phyloP scores from a whole-genome alignment of 495 filamentous ascomycete species.

The Cercophora sp. region DNA sequence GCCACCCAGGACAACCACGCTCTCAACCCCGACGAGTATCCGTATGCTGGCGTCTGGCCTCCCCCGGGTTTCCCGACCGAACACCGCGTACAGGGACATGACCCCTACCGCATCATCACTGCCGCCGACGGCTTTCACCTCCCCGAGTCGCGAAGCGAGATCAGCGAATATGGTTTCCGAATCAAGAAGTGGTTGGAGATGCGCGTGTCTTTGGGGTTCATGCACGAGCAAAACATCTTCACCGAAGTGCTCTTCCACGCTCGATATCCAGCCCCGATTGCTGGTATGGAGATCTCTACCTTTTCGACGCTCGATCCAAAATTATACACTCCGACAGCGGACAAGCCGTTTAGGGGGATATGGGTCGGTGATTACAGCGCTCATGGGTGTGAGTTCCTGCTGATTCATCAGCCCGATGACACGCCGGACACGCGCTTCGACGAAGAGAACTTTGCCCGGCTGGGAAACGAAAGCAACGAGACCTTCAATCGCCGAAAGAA shows the following conservation, averaged over 20 bases:
- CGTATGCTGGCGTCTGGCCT: constrained; percentile 64
- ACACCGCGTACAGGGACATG: too few relatives aligned
- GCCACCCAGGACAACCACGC: constrained; percentile 21
- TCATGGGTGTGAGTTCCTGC: constrained; percentile 85
- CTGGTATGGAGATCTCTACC: too few relatives aligned
- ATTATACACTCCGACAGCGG: constrained; percentile 70
- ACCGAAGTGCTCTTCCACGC: constrained; percentile 53
- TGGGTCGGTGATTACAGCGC: constrained; percentile 89
- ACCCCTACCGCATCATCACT: too few relatives aligned
- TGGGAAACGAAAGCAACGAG: constrained; percentile 35
- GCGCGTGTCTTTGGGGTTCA: too few relatives aligned
- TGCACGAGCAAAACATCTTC: constrained; percentile 6
- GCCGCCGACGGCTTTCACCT: too few relatives aligned
- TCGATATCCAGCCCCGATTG: too few relatives aligned
- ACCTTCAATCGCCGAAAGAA: constrained; percentile 28
- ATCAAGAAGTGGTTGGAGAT: not conserved
- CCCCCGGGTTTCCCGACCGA: constrained; percentile 41
- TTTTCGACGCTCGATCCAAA: constrained; percentile 69
- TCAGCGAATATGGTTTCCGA: not conserved
- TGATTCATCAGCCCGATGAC: constrained; percentile 67
- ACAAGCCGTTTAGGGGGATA: constrained; percentile 80
- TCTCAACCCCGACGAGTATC: constrained; percentile 29
- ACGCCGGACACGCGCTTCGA: constrained; percentile 23
- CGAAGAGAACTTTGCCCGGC: constrained; percentile 22
- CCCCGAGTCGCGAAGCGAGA: not conserved